phyloP scores from a whole-genome alignment of 345 rosid genomes.

The Cardamine chenopodiifolia region DNA sequence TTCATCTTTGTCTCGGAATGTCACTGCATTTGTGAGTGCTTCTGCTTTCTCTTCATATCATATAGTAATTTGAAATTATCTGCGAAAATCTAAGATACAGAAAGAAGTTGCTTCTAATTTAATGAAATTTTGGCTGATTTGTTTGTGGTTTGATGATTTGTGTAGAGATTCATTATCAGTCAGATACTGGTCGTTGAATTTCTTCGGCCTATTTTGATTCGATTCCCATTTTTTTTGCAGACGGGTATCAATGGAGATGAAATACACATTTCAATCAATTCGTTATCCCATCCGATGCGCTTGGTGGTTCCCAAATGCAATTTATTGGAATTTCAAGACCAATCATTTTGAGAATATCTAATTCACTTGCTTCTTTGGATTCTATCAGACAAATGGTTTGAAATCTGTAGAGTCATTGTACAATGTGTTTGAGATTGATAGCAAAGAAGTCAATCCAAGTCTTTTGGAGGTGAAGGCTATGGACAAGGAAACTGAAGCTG shows the following conservation, averaged over 20 bases:
- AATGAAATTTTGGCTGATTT: not conserved
- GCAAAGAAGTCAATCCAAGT: constrained; percentile 26
- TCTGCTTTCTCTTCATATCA: not conserved
- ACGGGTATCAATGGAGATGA: constrained; percentile 23
- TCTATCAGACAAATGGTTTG: constrained; percentile 42
- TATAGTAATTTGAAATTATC: constrained; percentile 3
- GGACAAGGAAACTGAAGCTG: constrained; percentile 29
- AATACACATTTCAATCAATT: constrained; percentile 28
- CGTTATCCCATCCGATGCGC: constrained; percentile 33
- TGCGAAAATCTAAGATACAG: not conserved
- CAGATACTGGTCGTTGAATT: not conserved
- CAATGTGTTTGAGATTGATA: constrained; percentile 26
- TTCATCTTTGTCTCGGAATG: constrained; percentile 14
- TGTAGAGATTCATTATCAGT: not conserved
- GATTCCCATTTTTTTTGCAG: constrained; percentile 1
- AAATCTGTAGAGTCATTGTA: constrained; percentile 33
- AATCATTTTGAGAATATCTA: constrained; percentile 21
- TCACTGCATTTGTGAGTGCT: constrained; percentile 37
- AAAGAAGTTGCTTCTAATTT: not conserved
- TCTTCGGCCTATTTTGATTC: not conserved
- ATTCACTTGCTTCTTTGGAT: constrained; percentile 27
- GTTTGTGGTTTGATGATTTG: not conserved
- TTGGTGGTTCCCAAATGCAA: constrained; percentile 32
- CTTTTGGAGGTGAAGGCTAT: constrained; percentile 30
- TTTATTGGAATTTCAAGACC: constrained; percentile 35